Evolutionary conservation across 2,329 filamentous ascomycete genomes (phyloP), one percentile per base, ranked within the genome.

Genomic region (Alternaria brassicicola): DNA sequence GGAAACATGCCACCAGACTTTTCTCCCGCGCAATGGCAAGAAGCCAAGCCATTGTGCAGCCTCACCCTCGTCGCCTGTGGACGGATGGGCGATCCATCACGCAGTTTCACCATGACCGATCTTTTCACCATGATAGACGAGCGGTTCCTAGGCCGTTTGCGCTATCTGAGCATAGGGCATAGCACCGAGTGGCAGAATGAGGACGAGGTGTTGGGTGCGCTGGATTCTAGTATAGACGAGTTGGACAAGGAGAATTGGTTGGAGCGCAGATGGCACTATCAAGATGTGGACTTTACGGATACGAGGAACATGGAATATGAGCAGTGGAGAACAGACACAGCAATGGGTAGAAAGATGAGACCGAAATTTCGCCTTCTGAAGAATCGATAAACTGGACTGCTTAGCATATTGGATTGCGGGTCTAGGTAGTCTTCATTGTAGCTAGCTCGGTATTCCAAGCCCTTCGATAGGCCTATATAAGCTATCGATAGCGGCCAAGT

Each of bases 51-150:
- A 2, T 66, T 82, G 2, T 69, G 76, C 31, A 67, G 55, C 0
- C 71, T 82, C 8, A 76, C 78, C 15, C 70, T 82, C 15, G 76
- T 79, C 0, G 76, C 75, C 23, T 78, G 73, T 4, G 78, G 78
- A 3, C 73, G 75, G 6, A 69, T 55, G 8, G 56, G 61, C 63
- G 41, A 78, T 62, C 59, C 76, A 0, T 67, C 74, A 3, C 70
- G 76, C 52, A 75, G 77, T 39, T 78, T 82, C 53, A 74, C 71
- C 1, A 72, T 79, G 1, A 75, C 78, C 1, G 80, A 82, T 52
- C 61, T 82, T 17, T 74, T 78, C 50, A 69, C 75, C 6, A 66
- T 79, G 13, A 68, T 82, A 10, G 78, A 80, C 42, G 76, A 79
- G 52, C 75, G 78, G 0, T 76, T 66, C 2, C 61, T 82, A 0